phyloP scores from a whole-genome alignment of 331 rosid genomes.

The Acacia concinna region DNA sequence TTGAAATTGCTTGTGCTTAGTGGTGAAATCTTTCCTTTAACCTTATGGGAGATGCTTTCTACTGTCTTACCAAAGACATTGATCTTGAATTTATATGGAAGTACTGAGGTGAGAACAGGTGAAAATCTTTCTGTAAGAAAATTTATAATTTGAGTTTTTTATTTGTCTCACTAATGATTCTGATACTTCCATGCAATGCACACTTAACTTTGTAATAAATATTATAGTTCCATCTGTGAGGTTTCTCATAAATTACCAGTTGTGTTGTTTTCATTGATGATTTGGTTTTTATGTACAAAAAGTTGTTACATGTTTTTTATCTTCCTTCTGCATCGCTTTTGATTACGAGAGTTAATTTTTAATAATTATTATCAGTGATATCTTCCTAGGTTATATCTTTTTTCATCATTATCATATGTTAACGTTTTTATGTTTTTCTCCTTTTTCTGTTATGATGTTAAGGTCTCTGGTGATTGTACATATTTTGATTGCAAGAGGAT shows the following conservation, averaged over 20 bases:
- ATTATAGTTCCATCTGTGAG: slow-evolving; percentile 9
- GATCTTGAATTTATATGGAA: slow-evolving; percentile 85
- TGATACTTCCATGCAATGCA: not conserved
- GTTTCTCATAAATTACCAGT: not conserved
- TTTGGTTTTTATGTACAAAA: slow-evolving; percentile 3
- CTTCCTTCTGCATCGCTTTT: not conserved
- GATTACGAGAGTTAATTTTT: not conserved
- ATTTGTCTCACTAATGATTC: not conserved
- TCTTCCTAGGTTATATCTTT: not conserved
- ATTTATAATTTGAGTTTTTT: slow-evolving; percentile 6
- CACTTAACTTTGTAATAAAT: not conserved
- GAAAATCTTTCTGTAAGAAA: not conserved
- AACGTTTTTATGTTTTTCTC: slow-evolving; percentile 13
- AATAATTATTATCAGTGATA: not conserved
- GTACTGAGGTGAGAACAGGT: slow-evolving; percentile 74
- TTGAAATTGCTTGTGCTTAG: slow-evolving; percentile 80
- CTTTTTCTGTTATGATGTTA: slow-evolving; percentile 26
- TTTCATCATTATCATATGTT: slow-evolving; percentile 27
- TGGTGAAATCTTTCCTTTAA: slow-evolving; percentile 71
- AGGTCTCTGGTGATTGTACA: slow-evolving; percentile 96
- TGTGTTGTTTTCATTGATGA: not conserved
- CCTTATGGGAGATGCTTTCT: slow-evolving; percentile 63
- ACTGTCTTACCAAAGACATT: slow-evolving; percentile 68
- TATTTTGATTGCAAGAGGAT: slow-evolving; percentile 95
- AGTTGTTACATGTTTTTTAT: not conserved